Base-by-base conservation (phyloP, 1,284 basidiomycete species). In the Mycosarcoma maydis region DNA sequence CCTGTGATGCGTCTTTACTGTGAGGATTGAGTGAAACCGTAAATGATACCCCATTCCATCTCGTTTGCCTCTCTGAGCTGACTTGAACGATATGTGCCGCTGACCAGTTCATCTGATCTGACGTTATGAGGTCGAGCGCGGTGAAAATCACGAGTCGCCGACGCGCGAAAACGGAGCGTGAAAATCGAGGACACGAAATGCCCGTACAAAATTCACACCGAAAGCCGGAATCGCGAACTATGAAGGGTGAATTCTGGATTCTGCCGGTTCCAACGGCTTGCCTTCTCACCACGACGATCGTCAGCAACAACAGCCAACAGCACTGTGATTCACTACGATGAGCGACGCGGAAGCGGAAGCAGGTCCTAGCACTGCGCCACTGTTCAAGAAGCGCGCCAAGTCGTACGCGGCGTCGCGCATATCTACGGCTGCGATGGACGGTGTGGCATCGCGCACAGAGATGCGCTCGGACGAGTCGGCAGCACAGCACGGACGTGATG, bases 381-480 rank as follows among this genome's bases (percentile, higher is more conserved):
- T 65, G 7, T 65, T 65, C 47, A 65, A 58, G 43, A 58, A 54
- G 38, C 55, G 61, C 4, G 33, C 32, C 36, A 53, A 51, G 14
- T 10, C 41, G 6, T 24, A 46, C 22, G 10, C 44, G 3, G 26
- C 50, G 3, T 44, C 58, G 4, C 55, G 55, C 36, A 50, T 58
- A 22, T 50, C 51, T 0, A 16, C 27, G 32, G 29, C 37, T 13
- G 38, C 44, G 32, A 40, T 36, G 20, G 32, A 52, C 20, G 13
- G 13, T 24, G 20, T 14, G 17, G 6, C 16, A 6, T 9, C n/a
- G 17, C 14, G 1, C n/a, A 19, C 53, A 6, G 14, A 37, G 9
- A 7, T 29, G 13, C 9, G 3, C 14, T 3, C 42, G 14, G 30
- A 20, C 38, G 8, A 29, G 27, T 10, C 46, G 6, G n/a, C 49